phyloP scores from a whole-genome alignment of 192 early-diverging fungal species.

The Funneliformis geosporum region DNA sequence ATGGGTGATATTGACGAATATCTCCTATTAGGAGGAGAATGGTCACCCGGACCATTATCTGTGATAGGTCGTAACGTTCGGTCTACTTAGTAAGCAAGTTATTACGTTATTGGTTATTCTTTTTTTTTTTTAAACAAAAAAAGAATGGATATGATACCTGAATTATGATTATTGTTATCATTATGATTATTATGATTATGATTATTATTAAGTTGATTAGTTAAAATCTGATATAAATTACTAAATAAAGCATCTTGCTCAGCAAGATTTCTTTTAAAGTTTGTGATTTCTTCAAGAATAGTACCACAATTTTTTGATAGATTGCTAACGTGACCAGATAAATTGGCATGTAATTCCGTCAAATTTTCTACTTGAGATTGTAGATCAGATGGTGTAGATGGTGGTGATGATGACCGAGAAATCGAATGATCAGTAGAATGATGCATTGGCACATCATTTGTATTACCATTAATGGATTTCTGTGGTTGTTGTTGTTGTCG shows the following conservation, averaged over 20 bases:
- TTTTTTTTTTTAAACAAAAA: too few relatives aligned
- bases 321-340: background rate
- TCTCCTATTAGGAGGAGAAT: background rate
- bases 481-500: background rate
- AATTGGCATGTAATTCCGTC: slow-evolving; percentile 6
- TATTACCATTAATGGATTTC: background rate
- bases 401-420: background rate
- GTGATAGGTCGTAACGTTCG: too few relatives aligned
- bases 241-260: slow-evolving; percentile 25
- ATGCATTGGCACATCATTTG: too few relatives aligned
- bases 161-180: too few relatives aligned
- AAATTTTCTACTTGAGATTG: slow-evolving; percentile 16
- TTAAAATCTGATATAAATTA: slow-evolving; percentile 23
- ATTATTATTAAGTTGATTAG: slow-evolving; percentile 10
- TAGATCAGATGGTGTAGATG: background rate
- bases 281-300: slow-evolving; percentile 20
- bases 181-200: background rate
- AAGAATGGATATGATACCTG: too few relatives aligned
- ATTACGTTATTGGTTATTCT: background rate
- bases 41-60: background rate
- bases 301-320: slow-evolving; percentile 17
- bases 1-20: background rate
- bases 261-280: slow-evolving; percentile 29
- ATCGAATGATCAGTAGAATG: background rate
- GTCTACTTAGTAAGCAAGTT: background rate